Conservation (phyloP, 2,329 filamentous ascomycete species). For the Aaosphaeria pasadenensis region DNA sequence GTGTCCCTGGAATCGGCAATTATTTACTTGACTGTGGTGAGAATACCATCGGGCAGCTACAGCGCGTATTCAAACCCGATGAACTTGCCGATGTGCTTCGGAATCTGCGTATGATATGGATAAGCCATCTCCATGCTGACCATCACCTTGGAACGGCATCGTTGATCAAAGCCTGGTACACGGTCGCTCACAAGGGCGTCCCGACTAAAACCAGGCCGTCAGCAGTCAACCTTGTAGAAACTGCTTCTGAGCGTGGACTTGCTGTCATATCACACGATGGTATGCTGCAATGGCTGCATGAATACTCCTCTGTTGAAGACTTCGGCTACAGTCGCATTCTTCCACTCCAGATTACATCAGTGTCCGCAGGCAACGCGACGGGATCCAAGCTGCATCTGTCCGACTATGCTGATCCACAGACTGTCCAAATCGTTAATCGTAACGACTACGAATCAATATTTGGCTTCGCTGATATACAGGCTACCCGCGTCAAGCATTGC, state of each 20-base stretch:
- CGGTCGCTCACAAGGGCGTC: slow-evolving; percentile 48
- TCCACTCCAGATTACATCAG: slow-evolving; percentile 44
- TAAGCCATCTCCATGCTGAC: slow-evolving; percentile 94
- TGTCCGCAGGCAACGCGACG: slow-evolving; percentile 12
- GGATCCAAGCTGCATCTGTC: slow-evolving; percentile 27
- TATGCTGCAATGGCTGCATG: slow-evolving; percentile 74
- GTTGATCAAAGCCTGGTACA: slow-evolving; percentile 79
- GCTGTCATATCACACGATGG: slow-evolving; percentile 64
- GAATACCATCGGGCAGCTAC: slow-evolving; percentile 84
- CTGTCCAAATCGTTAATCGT: not conserved
- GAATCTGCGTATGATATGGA: slow-evolving; percentile 80
- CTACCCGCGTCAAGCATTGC: slow-evolving; percentile 74
- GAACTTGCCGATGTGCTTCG: slow-evolving; percentile 69
- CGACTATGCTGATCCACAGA: slow-evolving; percentile 3
- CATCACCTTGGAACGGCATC: slow-evolving; percentile 85
- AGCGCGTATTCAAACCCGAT: slow-evolving; percentile 65
- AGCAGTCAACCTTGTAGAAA: slow-evolving; percentile 35
- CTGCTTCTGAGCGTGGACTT: slow-evolving; percentile 17
- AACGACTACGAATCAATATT: slow-evolving; percentile 47
- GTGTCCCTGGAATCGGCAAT: slow-evolving; percentile 80
- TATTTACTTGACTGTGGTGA: slow-evolving; percentile 92
- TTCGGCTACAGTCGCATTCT: slow-evolving; percentile 65
- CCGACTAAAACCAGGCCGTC: slow-evolving; percentile 20
- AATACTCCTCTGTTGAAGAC: slow-evolving; percentile 77
- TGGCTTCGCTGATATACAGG: slow-evolving; percentile 65